Conservation (phyloP, 2,329 filamentous ascomycete species). For the Trichothecium roseum region DNA sequence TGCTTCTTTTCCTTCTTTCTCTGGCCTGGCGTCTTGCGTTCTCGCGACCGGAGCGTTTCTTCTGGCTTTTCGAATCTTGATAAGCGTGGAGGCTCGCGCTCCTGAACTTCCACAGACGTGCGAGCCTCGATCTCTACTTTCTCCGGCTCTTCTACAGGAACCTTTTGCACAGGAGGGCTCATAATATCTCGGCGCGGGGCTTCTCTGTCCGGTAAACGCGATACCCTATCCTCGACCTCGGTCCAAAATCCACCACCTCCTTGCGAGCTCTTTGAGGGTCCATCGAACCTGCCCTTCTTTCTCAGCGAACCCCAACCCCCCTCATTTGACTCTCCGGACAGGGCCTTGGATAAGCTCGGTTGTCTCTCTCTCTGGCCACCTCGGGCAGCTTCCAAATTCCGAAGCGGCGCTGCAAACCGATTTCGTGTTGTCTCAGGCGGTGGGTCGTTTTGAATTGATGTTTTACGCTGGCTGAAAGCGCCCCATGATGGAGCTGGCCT, state of each 20-base stretch:
- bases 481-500: constrained; percentile 10
- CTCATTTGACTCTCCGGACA: constrained; percentile 3
- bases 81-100: constrained; percentile 13
- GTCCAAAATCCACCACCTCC: constrained; percentile 13
- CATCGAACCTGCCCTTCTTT: not conserved
- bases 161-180: not conserved
- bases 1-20: constrained; percentile 13
- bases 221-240: constrained; percentile 10
- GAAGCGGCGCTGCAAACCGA: not conserved
- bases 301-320: not conserved
- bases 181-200: not conserved
- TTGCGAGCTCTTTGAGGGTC: not conserved
- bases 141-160: not conserved
- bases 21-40: constrained; percentile 5
- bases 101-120: not conserved
- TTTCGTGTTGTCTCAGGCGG: constrained; percentile 1
- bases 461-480: constrained; percentile 11
- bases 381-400: not conserved
- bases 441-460: constrained; percentile 1
- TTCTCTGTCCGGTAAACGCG: not conserved
- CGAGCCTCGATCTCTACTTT: not conserved
- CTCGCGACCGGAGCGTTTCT: constrained; percentile 4
- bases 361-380: not conserved
- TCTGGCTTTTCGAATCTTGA: constrained; percentile 20
- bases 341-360: not conserved